phyloP scores from a whole-genome alignment of 352 stramenopile species.

The Phytophthora pini region DNA sequence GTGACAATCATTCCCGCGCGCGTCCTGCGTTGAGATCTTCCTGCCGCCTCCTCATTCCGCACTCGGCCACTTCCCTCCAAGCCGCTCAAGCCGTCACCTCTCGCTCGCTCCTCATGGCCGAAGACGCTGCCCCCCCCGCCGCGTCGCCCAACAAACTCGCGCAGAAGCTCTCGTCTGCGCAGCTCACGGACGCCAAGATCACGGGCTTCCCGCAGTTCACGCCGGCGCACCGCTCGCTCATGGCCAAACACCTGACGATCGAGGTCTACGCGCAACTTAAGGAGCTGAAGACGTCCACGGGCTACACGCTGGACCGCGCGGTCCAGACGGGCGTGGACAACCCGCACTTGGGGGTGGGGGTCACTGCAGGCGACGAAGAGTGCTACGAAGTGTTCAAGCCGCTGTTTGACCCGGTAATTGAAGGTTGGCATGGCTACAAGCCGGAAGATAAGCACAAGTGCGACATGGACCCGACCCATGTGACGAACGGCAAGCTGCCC shows the following conservation, averaged over 20 bases:
- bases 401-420: conserved; percentile 81
- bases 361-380: conserved; percentile 84
- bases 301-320: conserved; percentile 85
- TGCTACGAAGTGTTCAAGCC: conserved; percentile 84
- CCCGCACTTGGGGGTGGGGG: conserved; percentile 74
- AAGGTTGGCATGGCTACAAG: conserved; percentile 84
- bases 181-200: conserved; percentile 71
- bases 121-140: conserved; percentile 30
- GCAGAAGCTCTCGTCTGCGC: conserved; percentile 83
- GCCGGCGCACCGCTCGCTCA: conserved; percentile 74
- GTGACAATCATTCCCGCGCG: conserved; percentile 8
- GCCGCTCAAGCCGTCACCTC: conserved; percentile 2
- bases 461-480: conserved; percentile 77
- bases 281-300: conserved; percentile 61
- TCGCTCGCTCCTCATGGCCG: conserved; percentile 32
- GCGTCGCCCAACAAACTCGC: conserved; percentile 78
- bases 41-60: conserved; percentile 17
- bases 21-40: conserved; percentile 18
- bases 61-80: conserved; percentile 18
- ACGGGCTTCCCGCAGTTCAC: conserved; percentile 78
- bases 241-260: conserved; percentile 80
- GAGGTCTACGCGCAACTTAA: conserved; percentile 80
- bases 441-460: conserved; percentile 66
- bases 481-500: conserved; percentile 56
- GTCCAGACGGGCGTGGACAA: conserved; percentile 80